Evolutionary conservation across 352 stramenopile species (phyloP), one percentile per base, ranked within the genome.

Genomic region (Peronosclerospora sorghi): DNA sequence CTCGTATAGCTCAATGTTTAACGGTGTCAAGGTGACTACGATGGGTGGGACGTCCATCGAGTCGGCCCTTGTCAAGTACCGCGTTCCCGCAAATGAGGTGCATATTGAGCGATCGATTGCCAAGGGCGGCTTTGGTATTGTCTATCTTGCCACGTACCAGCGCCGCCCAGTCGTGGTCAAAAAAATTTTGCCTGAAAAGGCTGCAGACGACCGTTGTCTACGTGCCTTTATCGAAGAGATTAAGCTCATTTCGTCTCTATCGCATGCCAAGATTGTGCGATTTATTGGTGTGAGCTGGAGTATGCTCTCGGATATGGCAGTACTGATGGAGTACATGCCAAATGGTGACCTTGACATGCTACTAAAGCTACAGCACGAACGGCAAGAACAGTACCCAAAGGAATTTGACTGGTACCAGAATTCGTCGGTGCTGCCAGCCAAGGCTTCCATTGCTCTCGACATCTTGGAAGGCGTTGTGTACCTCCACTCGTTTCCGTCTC

Each of bases 201-300:
- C 78, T 34, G 77, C 58, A 5, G 78, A 92, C 41, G 73, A 88
- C 41, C 64, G 65, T 8, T 78, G 60, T 43, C 54, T 92, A 10
- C 62, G 60, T 17, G 70, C 64, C 0, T 92, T 92, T 40, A 62
- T 89, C 36, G 74, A 85, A 8, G 80, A 92, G 56, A 90, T 90
- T 48, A 84, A 86, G 59, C 72, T 92, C 17, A 83, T 69, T 35
- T 79, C 80, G 21, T 81, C 76, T 34, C 56, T 92, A 8, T 69
- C 71, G 4, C 80, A 92, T 49, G 59, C 74, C 7, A 88, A 92
- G 52, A 66, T 92, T 15, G 71, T 92, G 27, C 62, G 64, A 9
- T 92, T 92, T 26, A 68, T 92, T 6, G 79, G 79, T 28, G 74
- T 92, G 37, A 86, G 63, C 37, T 92, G 79, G 79, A 89, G 73